Evolutionary conservation across 805 yeast genomes (phyloP).

Genomic region (Blastobotrys americana): DNA sequence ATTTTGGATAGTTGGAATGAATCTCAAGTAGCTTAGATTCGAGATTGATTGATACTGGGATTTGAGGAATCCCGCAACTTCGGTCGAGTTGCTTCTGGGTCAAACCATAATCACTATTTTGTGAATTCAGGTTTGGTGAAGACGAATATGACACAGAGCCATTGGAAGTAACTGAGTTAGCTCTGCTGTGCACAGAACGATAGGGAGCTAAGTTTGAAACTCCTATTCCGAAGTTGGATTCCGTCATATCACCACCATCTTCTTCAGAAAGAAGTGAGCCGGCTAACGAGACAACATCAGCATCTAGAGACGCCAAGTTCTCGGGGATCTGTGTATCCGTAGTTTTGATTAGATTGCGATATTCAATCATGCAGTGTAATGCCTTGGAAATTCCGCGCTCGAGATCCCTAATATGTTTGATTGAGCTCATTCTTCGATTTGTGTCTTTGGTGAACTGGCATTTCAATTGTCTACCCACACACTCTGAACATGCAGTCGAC

Average conservation of each 20-base stretch:
- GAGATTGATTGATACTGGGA: not conserved
- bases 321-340: conserved; percentile 14
- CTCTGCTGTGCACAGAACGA: conserved; percentile 3
- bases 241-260: not conserved
- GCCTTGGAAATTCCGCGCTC: conserved; percentile 14
- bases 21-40: not conserved
- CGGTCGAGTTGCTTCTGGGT: conserved; percentile 1
- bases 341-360: conserved; percentile 11
- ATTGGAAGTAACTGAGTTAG: conserved; percentile 2
- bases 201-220: not conserved
- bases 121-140: not conserved
- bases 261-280: not conserved
- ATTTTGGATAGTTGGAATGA: not conserved
- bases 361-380: conserved; percentile 11
- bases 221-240: no score
- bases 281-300: not conserved
- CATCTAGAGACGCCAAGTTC: conserved; percentile 1
- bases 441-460: conserved; percentile 28
- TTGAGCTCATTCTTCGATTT: conserved; percentile 24
- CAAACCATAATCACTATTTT: conserved; percentile 6
- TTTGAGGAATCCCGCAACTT: not conserved
- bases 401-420: conserved; percentile 17
- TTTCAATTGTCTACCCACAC: conserved; percentile 23
- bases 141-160: not conserved
- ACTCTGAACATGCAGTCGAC: conserved; percentile 26